Conservation (phyloP, 1,139 yeast species). For the Suhomyces yuchorum region DNA sequence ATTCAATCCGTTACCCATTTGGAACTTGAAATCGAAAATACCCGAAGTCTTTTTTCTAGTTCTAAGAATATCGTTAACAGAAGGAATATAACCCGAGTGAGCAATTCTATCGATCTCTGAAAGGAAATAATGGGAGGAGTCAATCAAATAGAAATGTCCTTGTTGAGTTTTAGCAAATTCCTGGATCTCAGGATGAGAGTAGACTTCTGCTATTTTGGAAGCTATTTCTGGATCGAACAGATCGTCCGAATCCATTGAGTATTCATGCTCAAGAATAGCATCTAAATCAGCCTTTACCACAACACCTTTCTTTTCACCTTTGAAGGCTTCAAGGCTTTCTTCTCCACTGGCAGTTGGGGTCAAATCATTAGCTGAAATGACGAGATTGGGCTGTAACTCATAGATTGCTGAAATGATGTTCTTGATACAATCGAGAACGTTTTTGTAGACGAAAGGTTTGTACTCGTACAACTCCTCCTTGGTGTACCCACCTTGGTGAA, state of each 20-base stretch:
- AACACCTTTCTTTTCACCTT: slow-evolving; percentile 20
- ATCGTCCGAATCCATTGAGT: slow-evolving; percentile 50
- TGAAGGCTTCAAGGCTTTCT: slow-evolving; percentile 17
- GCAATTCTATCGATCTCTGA: slow-evolving; percentile 67
- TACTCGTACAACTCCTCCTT: slow-evolving; percentile 64
- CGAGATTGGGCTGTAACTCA: slow-evolving; percentile 52
- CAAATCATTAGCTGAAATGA: slow-evolving; percentile 30
- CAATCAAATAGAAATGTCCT: slow-evolving; percentile 80
- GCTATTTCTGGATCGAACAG: slow-evolving; percentile 50
- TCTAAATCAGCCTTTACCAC: slow-evolving; percentile 47
- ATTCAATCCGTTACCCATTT: slow-evolving; percentile 70
- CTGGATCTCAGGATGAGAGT: slow-evolving; percentile 59
- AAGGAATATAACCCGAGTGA: slow-evolving; percentile 64
- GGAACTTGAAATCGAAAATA: slow-evolving; percentile 78
- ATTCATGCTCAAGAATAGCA: slow-evolving; percentile 49
- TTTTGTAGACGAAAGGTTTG: slow-evolving; percentile 69
- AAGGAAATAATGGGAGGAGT: slow-evolving; percentile 82
- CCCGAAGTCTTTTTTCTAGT: slow-evolving; percentile 94
- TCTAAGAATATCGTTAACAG: slow-evolving; percentile 74
- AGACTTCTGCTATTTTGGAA: slow-evolving; percentile 47
- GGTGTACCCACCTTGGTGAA: slow-evolving; percentile 71
- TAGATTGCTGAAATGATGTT: slow-evolving; percentile 59
- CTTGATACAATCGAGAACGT: slow-evolving; percentile 67
- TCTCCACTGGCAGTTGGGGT: slow-evolving; percentile 15
- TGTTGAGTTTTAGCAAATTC: slow-evolving; percentile 60